Evolutionary conservation across 495 filamentous ascomycete species (phyloP), one percentile per base, ranked within the genome.

Genomic region (Penicillium waksmanii): DNA sequence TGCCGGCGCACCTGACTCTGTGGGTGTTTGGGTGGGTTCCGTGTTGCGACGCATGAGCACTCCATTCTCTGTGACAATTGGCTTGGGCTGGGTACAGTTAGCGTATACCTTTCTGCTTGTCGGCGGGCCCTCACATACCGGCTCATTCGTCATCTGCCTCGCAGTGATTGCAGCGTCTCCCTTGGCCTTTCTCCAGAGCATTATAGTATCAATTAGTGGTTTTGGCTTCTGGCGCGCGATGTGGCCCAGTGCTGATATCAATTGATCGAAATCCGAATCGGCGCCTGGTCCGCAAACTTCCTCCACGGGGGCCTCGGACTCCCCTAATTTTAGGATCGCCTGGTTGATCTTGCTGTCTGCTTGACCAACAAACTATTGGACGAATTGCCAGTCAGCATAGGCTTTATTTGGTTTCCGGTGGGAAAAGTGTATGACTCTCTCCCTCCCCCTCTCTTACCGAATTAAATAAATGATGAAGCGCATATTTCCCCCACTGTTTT

Each of bases 401-500:
- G 19, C 19, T 46, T 46, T 23, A 21, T 48, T 8, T 15, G 2
- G 23, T 48, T 10, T 48, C 15, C 40, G 9, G 10, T 12, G 46
- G 27, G 27, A 7, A 31, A 9, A 3, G 27, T 8, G 6, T 31
- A 31, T 8, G 27, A 8, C 27, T 31, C 27, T 31, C 27, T 8
- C 27, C 27, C 27, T 27, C 27, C 5, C 27, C 6, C 4, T 48
- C 1, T 48, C 87, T 75, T 69, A 90, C 88, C 51, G 93, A 91
- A 61, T 93, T 97, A 75, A 98, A 97, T 34, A 98, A 79, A 66
- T 97, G 94, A 75, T 98, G 94, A 55, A 98, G 78, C 23, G 96
- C 93, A 82, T 96, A 97, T 79, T 79, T 98, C 95, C 48, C 92
- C 94, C 51, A 96, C 92, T 0, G 92, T 96, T 75, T 93, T 96